Percentiles rank a stretch among this genome's conserved stretches.
phyloP scores from a whole-genome alignment of 2,329 filamentous ascomycete genomes.

The Aphanocladium album region DNA sequence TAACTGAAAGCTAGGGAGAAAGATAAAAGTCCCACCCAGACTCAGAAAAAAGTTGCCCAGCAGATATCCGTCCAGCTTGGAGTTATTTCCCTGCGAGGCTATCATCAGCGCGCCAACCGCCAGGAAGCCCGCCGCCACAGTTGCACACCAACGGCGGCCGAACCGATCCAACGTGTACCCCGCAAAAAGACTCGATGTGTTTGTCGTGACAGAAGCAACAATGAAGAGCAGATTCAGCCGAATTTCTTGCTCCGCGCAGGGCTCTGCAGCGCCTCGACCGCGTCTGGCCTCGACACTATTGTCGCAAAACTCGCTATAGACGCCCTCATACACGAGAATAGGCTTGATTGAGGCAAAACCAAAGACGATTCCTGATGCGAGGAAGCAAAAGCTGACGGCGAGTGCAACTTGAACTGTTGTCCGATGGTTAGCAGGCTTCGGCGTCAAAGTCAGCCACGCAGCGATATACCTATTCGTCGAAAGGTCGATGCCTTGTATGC shows the following conservation, averaged over 20 bases:
- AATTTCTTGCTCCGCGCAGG: slow-evolving; percentile 47
- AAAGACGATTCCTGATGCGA: slow-evolving; percentile 76
- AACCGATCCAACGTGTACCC: slow-evolving; percentile 80
- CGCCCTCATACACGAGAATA: slow-evolving; percentile 66
- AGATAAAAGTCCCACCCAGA: slow-evolving; percentile 74
- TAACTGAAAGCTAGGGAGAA: slow-evolving; percentile 78
- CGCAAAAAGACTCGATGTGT: slow-evolving; percentile 78
- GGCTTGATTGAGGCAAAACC: slow-evolving; percentile 83
- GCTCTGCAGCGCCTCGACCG: slow-evolving; percentile 10
- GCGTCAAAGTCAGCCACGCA: neutral
- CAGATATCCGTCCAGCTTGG: slow-evolving; percentile 66
- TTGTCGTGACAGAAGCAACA: slow-evolving; percentile 79
- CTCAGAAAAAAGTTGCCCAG: slow-evolving; percentile 71
- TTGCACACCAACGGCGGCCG: slow-evolving; percentile 71
- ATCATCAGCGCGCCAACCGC: slow-evolving; percentile 66
- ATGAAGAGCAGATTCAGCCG: slow-evolving; percentile 90
- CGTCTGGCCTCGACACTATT: slow-evolving; percentile 15
- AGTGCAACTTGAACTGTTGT: slow-evolving; percentile 60
- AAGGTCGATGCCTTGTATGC: slow-evolving; percentile 9
- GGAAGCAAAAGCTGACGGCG: slow-evolving; percentile 67
- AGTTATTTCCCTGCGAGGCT: slow-evolving; percentile 58
- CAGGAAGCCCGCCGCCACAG: slow-evolving; percentile 66
- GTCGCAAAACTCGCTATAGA: slow-evolving; percentile 61
- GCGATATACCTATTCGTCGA: neutral
- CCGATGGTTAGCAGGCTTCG: neutral